Evolutionary conservation across 179 eudicot genomes (phyloP).

Genomic region (Drosera spatulata): DNA sequence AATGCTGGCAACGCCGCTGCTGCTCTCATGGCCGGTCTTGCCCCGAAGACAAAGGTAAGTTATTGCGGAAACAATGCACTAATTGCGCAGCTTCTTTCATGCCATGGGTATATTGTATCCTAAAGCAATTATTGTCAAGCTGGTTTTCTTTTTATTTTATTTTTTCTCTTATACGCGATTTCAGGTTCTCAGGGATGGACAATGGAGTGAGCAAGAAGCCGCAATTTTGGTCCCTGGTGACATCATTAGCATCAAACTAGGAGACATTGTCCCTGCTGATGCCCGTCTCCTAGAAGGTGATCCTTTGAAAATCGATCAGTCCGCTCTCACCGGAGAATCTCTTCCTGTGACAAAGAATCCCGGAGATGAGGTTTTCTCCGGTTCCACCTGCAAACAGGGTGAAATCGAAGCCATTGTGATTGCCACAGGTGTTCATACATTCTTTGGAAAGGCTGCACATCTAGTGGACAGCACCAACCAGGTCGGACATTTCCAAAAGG

Average conservation of each 20-base stretch:
- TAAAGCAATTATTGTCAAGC: no score
- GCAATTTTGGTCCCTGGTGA: conserved; percentile 63
- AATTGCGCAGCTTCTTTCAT: no score
- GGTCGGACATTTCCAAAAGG: conserved; percentile 74
- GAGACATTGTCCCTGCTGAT: conserved; percentile 76
- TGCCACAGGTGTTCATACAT: conserved; percentile 67
- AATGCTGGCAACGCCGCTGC: conserved; percentile 76
- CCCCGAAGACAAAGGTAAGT: conserved; percentile 56
- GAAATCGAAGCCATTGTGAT: conserved; percentile 69
- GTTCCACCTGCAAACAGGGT: conserved; percentile 70
- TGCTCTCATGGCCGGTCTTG: conserved; percentile 55
- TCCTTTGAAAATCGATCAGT: conserved; percentile 63
- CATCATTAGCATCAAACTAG: conserved; percentile 64
- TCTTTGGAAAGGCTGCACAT: conserved; percentile 72
- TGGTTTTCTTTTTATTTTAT: not conserved
- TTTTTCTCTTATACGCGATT: not conserved
- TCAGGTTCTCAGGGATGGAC: conserved; percentile 60
- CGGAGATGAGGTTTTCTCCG: conserved; percentile 61
- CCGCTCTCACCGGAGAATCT: conserved; percentile 62
- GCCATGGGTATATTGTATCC: no score
- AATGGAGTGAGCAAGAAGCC: conserved; percentile 69
- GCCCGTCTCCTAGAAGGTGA: conserved; percentile 74
- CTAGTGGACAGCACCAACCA: conserved; percentile 52
- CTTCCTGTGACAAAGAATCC: conserved; percentile 51
- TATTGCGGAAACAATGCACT: no score